Evolutionary conservation across 805 yeast species (phyloP).

Genomic region (Lachancea dasiensis): DNA sequence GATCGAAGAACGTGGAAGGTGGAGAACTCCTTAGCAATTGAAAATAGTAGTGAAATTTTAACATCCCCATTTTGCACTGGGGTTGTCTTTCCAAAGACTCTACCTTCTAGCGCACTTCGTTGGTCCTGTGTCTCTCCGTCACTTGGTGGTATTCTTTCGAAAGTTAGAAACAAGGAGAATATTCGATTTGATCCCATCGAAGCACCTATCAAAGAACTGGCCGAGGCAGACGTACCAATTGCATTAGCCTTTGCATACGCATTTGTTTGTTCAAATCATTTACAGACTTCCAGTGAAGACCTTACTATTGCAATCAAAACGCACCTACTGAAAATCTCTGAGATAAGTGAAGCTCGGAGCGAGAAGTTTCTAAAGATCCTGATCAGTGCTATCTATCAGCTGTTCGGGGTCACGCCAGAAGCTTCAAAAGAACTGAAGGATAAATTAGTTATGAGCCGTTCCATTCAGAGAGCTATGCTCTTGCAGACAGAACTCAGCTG

Average conservation of each 20-base stretch:
- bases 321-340: slow-evolving; percentile 20
- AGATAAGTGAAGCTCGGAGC: slow-evolving; percentile 22
- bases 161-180: slow-evolving; percentile 13
- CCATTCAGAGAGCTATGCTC: slow-evolving; percentile 32
- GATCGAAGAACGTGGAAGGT: slow-evolving; percentile 13
- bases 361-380: slow-evolving; percentile 23
- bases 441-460: slow-evolving; percentile 32
- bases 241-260: slow-evolving; percentile 33
- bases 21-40: slow-evolving; percentile 1
- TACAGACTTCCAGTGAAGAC: slow-evolving; percentile 33
- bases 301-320: slow-evolving; percentile 32
- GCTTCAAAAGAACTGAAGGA: slow-evolving; percentile 33
- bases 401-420: slow-evolving; percentile 32
- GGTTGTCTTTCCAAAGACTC: slow-evolving; percentile 21
- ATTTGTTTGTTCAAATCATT: slow-evolving; percentile 32
- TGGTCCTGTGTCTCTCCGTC: slow-evolving; percentile 33
- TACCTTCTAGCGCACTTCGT: slow-evolving; percentile 21
- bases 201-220: slow-evolving; percentile 15
- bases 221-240: slow-evolving; percentile 19
- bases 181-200: slow-evolving; percentile 21
- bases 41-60: slow-evolving; percentile 15
- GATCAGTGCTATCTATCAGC: slow-evolving; percentile 27
- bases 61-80: slow-evolving; percentile 30
- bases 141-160: slow-evolving; percentile 28
- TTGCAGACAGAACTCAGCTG: slow-evolving; percentile 32